Evolutionary conservation across 139 green algal species (phyloP).

Genomic region (Raphidocelis subcapitata): DNA sequence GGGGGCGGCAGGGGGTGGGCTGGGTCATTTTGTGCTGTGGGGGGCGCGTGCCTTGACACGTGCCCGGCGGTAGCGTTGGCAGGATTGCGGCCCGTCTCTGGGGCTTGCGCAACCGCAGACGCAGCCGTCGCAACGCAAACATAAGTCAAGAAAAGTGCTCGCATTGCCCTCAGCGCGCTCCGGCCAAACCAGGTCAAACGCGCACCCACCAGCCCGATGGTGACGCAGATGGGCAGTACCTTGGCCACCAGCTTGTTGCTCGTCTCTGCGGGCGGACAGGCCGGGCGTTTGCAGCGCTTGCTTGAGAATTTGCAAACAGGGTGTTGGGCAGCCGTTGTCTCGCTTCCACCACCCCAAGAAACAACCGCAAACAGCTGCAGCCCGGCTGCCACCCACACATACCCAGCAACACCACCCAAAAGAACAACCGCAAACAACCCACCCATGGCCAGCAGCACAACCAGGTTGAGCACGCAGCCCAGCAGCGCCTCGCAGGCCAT

Average conservation of each 20-base stretch:
- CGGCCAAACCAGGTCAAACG: too few relatives aligned
- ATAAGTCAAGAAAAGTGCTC: neutral
- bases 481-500: conserved; percentile 24
- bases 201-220: conserved; percentile 33
- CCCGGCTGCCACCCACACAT: neutral
- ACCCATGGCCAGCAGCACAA: conserved; percentile 24
- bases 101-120: neutral
- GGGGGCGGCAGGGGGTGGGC: neutral
- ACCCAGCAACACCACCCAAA: neutral
- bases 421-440: neutral
- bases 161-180: neutral
- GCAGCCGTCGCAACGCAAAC: neutral
- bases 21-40: neutral
- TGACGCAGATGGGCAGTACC: conserved; percentile 32
- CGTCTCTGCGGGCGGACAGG: conserved; percentile 21
- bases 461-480: conserved; percentile 16
- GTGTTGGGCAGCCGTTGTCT: neutral
- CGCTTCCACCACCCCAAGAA: neutral
- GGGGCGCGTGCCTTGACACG: too few relatives aligned
- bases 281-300: neutral
- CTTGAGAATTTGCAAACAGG: neutral
- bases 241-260: conserved; percentile 21
- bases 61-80: too few relatives aligned
- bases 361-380: neutral
- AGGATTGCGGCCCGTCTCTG: neutral